phyloP scores from a whole-genome alignment of 129 eudicot species.

The Gnaphalium uliginosum region DNA sequence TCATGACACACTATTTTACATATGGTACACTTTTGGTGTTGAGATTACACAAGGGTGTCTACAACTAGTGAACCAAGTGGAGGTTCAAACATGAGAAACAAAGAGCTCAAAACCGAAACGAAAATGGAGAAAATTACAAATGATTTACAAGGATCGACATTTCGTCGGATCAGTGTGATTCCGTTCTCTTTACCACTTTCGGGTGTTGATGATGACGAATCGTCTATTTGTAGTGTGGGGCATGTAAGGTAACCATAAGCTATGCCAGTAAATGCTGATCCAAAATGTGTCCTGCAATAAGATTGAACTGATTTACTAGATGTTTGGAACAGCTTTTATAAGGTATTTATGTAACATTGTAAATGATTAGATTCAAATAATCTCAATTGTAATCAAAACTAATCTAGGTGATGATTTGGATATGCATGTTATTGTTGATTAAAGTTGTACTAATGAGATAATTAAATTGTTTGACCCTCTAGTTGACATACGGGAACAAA shows the following conservation, averaged over 20 bases:
- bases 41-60: constrained; percentile 34
- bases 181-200: constrained; percentile 51
- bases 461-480: too few relatives aligned
- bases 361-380: too few relatives aligned
- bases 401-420: background rate
- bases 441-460: too few relatives aligned
- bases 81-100: constrained; percentile 57
- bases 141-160: constrained; percentile 72
- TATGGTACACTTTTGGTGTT: constrained; percentile 16
- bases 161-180: constrained; percentile 45
- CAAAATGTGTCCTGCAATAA: constrained; percentile 66
- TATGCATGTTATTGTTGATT: too few relatives aligned
- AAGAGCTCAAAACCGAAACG: constrained; percentile 48
- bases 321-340: background rate
- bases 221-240: constrained; percentile 58
- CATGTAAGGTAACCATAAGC: constrained; percentile 63
- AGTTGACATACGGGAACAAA: too few relatives aligned
- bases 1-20: constrained; percentile 9
- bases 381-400: too few relatives aligned
- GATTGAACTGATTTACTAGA: background rate
- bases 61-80: constrained; percentile 48
- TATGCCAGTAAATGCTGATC: constrained; percentile 66
- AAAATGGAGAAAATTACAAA: constrained; percentile 55
- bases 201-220: constrained; percentile 36
- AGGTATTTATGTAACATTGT: background rate